Evolutionary conservation across 441 rosid species (phyloP).

Genomic region (California macrophylla): DNA sequence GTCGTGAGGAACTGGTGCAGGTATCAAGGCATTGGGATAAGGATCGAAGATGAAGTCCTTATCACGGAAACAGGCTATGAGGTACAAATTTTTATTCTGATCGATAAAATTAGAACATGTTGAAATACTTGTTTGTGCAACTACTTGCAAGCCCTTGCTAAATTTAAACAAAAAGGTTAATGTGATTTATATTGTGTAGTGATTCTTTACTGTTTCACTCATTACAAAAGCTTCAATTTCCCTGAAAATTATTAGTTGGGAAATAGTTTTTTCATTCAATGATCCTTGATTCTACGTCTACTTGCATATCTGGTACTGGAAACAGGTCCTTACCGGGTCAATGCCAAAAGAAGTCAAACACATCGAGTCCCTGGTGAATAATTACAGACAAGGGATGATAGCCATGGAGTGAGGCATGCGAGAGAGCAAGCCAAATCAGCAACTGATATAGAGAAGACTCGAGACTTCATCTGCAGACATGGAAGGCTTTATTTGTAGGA

Average conservation of each 20-base stretch:
- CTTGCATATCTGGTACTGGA: constrained; percentile 2
- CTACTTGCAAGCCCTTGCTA: not conserved
- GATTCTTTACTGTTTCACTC: not conserved
- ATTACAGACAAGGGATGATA: constrained; percentile 29
- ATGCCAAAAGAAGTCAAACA: constrained; percentile 88
- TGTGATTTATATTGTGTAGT: not conserved
- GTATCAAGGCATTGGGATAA: constrained; percentile 71
- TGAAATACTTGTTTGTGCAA: not conserved
- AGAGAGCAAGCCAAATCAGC: not conserved
- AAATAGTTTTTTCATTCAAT: too few relatives aligned
- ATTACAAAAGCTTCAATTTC: not conserved
- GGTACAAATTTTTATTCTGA: constrained; percentile 28
- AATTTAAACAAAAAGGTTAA: not conserved
- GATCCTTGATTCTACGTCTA: not conserved
- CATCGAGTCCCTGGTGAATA: constrained; percentile 57
- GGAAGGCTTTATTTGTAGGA: not conserved
- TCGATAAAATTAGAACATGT: not conserved
- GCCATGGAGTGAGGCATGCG: constrained; percentile 15
- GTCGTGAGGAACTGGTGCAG: constrained; percentile 29
- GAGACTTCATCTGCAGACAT: not conserved
- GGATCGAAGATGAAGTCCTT: constrained; percentile 93
- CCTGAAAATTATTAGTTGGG: too few relatives aligned
- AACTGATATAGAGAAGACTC: not conserved
- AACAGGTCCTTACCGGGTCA: constrained; percentile 87
- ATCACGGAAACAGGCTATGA: constrained; percentile 84